Evolutionary conservation across 805 yeast species (phyloP).

Genomic region (Starmera caribaea): DNA sequence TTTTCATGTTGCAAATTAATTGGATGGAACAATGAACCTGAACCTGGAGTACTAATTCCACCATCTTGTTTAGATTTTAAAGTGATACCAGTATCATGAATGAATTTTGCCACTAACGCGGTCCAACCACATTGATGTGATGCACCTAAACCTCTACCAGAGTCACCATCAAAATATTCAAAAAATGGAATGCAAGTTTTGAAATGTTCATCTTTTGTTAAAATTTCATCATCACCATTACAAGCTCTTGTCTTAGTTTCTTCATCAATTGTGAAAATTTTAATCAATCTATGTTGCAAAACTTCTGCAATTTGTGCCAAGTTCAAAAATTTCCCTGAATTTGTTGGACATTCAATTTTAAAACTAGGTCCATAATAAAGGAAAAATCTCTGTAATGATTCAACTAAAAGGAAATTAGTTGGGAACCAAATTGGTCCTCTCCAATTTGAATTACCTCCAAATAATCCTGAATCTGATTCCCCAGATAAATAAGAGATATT

Average conservation of each 20-base stretch:
- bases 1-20: constrained; percentile 1
- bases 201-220: constrained; percentile 58
- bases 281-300: constrained; percentile 76
- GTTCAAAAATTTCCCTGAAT: constrained; percentile 66
- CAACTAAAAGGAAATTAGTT: constrained; percentile 75
- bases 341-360: constrained; percentile 81
- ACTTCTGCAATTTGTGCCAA: constrained; percentile 88
- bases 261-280: constrained; percentile 61
- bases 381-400: constrained; percentile 78
- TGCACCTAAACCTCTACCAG: constrained; percentile 90
- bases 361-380: constrained; percentile 80
- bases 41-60: constrained; percentile 6
- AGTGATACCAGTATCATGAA: constrained; percentile 78
- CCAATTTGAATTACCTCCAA: constrained; percentile 97
- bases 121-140: constrained; percentile 98
- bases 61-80: constrained; percentile 21
- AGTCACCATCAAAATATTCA: constrained; percentile 90
- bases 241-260: constrained; percentile 62
- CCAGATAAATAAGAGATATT: constrained; percentile 73
- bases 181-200: constrained; percentile 69
- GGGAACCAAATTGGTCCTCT: constrained; percentile 98
- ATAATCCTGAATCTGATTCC: constrained; percentile 85
- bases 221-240: constrained; percentile 58
- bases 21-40: constrained; percentile 26
- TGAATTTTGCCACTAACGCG: constrained; percentile 83